phyloP scores from a whole-genome alignment of 1,284 basidiomycete species.

The Irpex lacteus region DNA sequence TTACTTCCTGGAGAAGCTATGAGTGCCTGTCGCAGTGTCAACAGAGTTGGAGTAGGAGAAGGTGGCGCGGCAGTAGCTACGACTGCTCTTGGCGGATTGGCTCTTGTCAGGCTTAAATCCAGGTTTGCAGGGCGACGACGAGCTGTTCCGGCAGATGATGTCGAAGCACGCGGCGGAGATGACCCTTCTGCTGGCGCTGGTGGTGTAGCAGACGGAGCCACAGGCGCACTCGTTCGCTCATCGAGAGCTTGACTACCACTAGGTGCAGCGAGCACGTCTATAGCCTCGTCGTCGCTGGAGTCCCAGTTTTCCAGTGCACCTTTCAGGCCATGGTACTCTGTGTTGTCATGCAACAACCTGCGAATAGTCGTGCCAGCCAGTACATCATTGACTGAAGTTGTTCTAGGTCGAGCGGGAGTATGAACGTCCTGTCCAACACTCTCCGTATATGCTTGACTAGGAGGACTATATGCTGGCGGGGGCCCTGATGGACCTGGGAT shows the following conservation, averaged over 20 bases:
- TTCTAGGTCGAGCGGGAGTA: constrained; percentile 38
- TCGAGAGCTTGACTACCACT: constrained; percentile 78
- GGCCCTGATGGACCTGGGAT: constrained; percentile 37
- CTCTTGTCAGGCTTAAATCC: constrained; percentile 49
- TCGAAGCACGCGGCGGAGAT: constrained; percentile 26
- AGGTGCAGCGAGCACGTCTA: constrained; percentile 73
- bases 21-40: constrained; percentile 62
- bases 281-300: constrained; percentile 80
- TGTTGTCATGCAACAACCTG: constrained; percentile 23
- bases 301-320: constrained; percentile 67
- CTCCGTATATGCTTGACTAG: constrained; percentile 20
- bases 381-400: constrained; percentile 59
- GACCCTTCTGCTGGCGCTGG: constrained; percentile 22
- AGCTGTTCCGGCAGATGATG: constrained; percentile 23
- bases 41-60: constrained; percentile 60
- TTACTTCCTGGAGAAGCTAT: constrained; percentile 20
- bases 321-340: constrained; percentile 30
- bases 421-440: not conserved
- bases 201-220: constrained; percentile 23
- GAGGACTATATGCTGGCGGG: constrained; percentile 50
- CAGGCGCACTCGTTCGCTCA: constrained; percentile 63
- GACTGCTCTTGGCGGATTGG: constrained; percentile 33
- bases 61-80: constrained; percentile 42
- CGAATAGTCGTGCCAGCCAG: constrained; percentile 42
- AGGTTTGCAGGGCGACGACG: constrained; percentile 61